These are phyloP conservation scores for Calonectria montana DNA, from an alignment of 2,329 filamentous ascomycete species.

Conservation along the genomic window DNA sequence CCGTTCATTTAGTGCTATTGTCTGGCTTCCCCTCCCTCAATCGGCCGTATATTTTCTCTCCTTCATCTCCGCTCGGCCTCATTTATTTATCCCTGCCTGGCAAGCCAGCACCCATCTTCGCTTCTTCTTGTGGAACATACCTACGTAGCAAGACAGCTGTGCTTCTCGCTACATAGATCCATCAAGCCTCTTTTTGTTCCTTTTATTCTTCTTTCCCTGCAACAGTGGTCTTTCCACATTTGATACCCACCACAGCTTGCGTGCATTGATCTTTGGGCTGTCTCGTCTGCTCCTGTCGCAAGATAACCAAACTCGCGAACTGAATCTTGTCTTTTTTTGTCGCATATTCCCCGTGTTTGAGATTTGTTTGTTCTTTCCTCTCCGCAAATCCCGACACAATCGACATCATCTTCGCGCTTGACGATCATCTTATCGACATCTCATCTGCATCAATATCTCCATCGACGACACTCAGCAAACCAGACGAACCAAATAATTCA, in stretches of 20 bases:
- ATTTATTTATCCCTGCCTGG: neutral
- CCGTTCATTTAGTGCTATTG: constrained; percentile 18
- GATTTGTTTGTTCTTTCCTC: neutral
- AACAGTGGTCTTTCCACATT: constrained; percentile 1
- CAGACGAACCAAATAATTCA: neutral
- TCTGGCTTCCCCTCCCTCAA: constrained; percentile 10
- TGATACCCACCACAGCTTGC: constrained; percentile 12
- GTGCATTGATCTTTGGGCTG: neutral
- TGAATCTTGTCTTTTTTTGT: neutral
- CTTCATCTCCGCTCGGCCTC: constrained; percentile 11
- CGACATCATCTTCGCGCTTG: neutral
- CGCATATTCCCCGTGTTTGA: neutral
- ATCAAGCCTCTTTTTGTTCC: constrained; percentile 23
- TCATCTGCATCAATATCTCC: neutral
- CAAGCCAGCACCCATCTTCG: constrained; percentile 35
- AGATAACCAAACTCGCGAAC: neutral
- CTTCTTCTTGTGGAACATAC: constrained; percentile 37
- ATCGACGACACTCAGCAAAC: neutral
- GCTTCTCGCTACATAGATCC: constrained; percentile 35
- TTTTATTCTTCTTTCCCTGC: constrained; percentile 1
- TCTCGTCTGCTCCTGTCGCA: neutral
- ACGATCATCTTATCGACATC: neutral
- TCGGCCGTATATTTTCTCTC: constrained; percentile 29
- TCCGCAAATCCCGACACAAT: neutral
- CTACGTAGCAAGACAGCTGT: constrained; percentile 36